Base-by-base conservation (phyloP, 805 yeast genomes). In the Zygoascus flipseniorum region DNA sequence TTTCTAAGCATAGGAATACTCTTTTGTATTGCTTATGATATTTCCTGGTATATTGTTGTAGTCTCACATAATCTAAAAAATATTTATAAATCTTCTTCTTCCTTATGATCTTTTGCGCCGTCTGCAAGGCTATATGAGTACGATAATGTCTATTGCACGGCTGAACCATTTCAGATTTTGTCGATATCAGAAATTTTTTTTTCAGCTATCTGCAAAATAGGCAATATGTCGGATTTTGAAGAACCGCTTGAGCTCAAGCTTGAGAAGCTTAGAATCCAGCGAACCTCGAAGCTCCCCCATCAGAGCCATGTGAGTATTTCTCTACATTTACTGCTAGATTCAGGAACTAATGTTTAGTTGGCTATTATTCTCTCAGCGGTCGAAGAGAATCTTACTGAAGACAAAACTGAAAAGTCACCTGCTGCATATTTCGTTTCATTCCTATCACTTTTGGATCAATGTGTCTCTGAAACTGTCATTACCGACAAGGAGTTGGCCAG, bases 371-470 rank as follows among this genome's bases (percentile, higher is more conserved):
- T 93, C 48, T 78, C 85, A 20, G 96, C 97, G 2, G 90, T 93
- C 48, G 99, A 93, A 66, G 96, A 88, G 61, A 87, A 87, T 60
- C 77, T 93, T 45, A 75, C 77, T 45, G 89, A 82, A 58, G 86
- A 84, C 60, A 64, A 63, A 50, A 74, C 76, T 45, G 79, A 79
- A 50, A 76, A 76, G 47, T 75, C 86, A 14, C 83, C 96, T 28
- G 84, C 87, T 28, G 83, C 96, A 0, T 93, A 93, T 68, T 83
- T 89, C 62, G 82, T 90, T 16, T 86, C 97, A 0, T 84, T 92
- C 58, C 70, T 92, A 56, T 78, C 96, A 1, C 71, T 93, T 28
- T 72, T 93, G 54, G 95, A 88, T 55, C 95, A 89, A 67, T 76
- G 89, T 26, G 71, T 81, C 44, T 43, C 57, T n/a, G 59, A 57